A percentile compares a stretch with the other conserved stretches of the same genome.
These are phyloP conservation scores for Aspergillus heteromorphus DNA, from an alignment of 495 filamentous ascomycete genomes.

Conservation along the genomic window DNA sequence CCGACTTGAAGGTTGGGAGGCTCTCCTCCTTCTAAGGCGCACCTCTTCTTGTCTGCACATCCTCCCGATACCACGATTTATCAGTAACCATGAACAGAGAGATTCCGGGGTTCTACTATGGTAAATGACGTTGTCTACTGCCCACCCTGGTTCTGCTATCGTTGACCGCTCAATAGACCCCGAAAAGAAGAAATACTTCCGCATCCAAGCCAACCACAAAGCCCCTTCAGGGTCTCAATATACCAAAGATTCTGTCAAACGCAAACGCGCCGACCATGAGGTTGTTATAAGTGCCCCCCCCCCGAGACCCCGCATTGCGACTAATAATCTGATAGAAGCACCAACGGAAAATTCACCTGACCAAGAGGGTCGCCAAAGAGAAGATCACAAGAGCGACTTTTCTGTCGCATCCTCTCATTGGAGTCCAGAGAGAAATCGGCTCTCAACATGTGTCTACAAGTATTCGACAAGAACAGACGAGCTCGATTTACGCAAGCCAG, in stretches of 20 bases:
- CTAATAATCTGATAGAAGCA: conserved; percentile 23
- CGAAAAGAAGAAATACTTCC: conserved; percentile 56
- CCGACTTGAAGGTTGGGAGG: not conserved
- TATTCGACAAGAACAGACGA: conserved; percentile 22
- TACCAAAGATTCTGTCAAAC: conserved; percentile 41
- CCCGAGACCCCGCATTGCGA: not conserved
- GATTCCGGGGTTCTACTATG: conserved; percentile 28
- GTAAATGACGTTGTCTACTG: conserved; percentile 7
- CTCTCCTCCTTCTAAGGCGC: not conserved
- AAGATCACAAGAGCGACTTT: conserved; percentile 28
- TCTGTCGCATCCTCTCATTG: conserved; percentile 25
- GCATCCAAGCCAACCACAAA: conserved; percentile 45
- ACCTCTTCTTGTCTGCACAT: not conserved
- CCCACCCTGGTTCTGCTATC: not conserved
- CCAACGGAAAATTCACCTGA: conserved; percentile 22
- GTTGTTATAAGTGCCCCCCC: conserved; percentile 12
- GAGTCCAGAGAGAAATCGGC: conserved; percentile 26
- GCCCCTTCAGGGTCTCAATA: conserved; percentile 42
- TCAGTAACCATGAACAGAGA: conserved; percentile 19
- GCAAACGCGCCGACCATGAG: conserved; percentile 32
- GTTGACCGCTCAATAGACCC: conserved; percentile 28
- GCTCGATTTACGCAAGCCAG: conserved; percentile 30
- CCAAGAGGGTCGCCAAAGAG: conserved; percentile 27
- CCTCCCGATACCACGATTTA: not conserved
- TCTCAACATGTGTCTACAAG: conserved; percentile 6